A percentile compares a stretch with the other conserved stretches of the same genome.
phyloP scores from a whole-genome alignment of 192 early-diverging fungal genomes.

The Coemansia javaensis region DNA sequence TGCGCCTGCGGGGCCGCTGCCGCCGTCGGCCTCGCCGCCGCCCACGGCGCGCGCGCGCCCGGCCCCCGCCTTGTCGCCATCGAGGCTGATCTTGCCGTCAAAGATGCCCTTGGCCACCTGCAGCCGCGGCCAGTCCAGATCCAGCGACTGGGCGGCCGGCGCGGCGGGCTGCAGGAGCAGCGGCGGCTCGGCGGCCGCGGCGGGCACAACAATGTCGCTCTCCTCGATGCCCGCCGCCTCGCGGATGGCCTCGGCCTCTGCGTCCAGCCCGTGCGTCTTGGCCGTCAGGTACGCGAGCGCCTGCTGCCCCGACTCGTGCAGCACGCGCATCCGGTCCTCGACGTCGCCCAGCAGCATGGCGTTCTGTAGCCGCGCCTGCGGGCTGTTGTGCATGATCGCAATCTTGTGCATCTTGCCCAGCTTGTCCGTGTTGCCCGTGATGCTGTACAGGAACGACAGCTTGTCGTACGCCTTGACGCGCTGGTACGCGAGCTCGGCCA shows the following conservation, averaged over 20 bases:
- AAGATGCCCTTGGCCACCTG: conserved; percentile 81
- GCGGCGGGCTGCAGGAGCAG: conserved; percentile 63
- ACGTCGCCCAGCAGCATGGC: conserved; percentile 87
- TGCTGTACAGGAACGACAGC: conserved; percentile 92
- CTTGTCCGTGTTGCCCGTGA: conserved; percentile 89
- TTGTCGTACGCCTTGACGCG: conserved; percentile 86
- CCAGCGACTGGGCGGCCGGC: conserved; percentile 66
- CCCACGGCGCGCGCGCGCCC: too few species aligned
- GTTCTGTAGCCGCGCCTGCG: conserved; percentile 91
- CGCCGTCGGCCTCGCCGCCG: too few species aligned
- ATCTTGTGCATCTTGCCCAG: conserved; percentile 94
- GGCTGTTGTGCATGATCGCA: conserved; percentile 75
- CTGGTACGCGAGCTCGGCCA: conserved; percentile 89
- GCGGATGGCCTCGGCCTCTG: conserved; percentile 81
- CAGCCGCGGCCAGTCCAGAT: conserved; percentile 92
- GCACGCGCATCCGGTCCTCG: conserved; percentile 79
- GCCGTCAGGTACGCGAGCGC: conserved; percentile 92
- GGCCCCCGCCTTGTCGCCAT: conserved; percentile 53
- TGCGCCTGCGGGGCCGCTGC: conserved; percentile 50
- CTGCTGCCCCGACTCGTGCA: conserved; percentile 84
- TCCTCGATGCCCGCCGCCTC: conserved; percentile 66
- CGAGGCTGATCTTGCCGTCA: conserved; percentile 65
- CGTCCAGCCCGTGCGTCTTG: conserved; percentile 79
- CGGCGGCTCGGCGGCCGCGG: conserved; percentile 32
- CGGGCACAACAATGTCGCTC: conserved; percentile 46